These are phyloP conservation scores for Bryoerythrophyllum caledonicum DNA, from an alignment of 225 moss, liverwort and hornwort species.

Conservation along the genomic window DNA sequence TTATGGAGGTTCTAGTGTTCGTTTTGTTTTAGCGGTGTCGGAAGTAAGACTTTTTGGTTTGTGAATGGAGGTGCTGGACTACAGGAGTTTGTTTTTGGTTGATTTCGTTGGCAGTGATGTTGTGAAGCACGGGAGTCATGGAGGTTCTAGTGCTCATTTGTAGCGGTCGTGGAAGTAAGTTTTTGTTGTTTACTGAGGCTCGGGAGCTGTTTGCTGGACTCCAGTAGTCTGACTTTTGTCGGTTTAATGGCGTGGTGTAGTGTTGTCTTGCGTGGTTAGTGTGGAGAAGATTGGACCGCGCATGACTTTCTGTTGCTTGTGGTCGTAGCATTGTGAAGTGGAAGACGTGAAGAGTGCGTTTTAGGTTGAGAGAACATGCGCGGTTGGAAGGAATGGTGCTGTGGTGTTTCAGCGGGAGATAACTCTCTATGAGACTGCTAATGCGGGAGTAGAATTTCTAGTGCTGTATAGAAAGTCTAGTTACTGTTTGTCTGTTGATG, in stretches of 20 bases:
- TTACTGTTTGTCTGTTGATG: background rate
- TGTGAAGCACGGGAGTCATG: no score
- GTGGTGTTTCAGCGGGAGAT: background rate
- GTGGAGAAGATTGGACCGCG: background rate
- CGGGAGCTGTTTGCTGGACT: no score
- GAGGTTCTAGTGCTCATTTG: no score
- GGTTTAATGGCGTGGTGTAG: no score
- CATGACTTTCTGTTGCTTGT: background rate
- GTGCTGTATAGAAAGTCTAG: background rate
- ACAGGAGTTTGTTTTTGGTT: no score
- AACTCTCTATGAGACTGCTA: background rate
- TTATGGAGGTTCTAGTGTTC: no score
- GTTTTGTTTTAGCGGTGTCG: no score
- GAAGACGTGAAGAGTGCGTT: background rate
- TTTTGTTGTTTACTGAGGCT: no score
- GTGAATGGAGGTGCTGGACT: no score
- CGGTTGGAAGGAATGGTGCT: background rate
- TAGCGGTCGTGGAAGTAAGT: no score
- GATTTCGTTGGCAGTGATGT: no score
- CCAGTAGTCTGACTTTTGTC: background rate
- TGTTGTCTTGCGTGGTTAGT: background rate
- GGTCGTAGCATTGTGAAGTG: background rate
- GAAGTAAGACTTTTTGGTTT: no score
- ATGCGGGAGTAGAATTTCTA: background rate
- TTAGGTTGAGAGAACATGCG: background rate